Conservation (phyloP, 768 basidiomycete species). For the Suillus fuscotomentosus region DNA sequence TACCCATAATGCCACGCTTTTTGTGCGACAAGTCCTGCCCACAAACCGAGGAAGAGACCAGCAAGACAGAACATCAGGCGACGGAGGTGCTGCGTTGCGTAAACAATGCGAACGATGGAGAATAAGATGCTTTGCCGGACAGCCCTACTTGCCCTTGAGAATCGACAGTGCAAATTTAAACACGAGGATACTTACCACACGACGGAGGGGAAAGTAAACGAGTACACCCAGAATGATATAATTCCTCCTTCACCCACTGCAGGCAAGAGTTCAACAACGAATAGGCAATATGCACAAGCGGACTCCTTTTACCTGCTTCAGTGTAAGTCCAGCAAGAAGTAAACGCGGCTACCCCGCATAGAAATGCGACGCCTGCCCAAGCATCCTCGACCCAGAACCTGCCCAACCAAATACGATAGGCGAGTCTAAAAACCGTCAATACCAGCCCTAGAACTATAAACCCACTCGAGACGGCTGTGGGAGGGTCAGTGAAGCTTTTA, state of each 20-base stretch:
- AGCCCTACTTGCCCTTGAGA: constrained; percentile 10
- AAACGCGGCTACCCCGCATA: constrained; percentile 11
- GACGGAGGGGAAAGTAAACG: constrained; percentile 9
- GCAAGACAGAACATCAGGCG: constrained; percentile 8
- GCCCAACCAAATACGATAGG: constrained; percentile 19
- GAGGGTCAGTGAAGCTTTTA: background rate
- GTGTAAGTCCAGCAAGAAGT: constrained; percentile 12
- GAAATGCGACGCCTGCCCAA: constrained; percentile 17
- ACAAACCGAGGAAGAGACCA: constrained; percentile 10
- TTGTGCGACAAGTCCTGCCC: constrained; percentile 3
- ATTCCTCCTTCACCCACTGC: background rate
- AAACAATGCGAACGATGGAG: constrained; percentile 20
- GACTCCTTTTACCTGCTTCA: constrained; percentile 1
- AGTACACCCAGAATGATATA: constrained; percentile 16
- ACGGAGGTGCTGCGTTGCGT: constrained; percentile 11
- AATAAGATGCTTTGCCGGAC: constrained; percentile 21
- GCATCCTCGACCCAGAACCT: constrained; percentile 22
- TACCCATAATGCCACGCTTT: constrained; percentile 1
- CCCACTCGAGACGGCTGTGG: constrained; percentile 9
- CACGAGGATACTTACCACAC: constrained; percentile 15
- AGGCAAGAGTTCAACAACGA: background rate
- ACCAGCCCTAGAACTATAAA: constrained; percentile 10
- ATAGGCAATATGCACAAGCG: background rate
- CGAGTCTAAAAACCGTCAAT: constrained; percentile 15
- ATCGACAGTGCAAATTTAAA: background rate